A percentile compares a stretch with the other conserved stretches of the same genome.
phyloP scores from a whole-genome alignment of 2,329 filamentous ascomycete genomes.

The Boeremia exigua region DNA sequence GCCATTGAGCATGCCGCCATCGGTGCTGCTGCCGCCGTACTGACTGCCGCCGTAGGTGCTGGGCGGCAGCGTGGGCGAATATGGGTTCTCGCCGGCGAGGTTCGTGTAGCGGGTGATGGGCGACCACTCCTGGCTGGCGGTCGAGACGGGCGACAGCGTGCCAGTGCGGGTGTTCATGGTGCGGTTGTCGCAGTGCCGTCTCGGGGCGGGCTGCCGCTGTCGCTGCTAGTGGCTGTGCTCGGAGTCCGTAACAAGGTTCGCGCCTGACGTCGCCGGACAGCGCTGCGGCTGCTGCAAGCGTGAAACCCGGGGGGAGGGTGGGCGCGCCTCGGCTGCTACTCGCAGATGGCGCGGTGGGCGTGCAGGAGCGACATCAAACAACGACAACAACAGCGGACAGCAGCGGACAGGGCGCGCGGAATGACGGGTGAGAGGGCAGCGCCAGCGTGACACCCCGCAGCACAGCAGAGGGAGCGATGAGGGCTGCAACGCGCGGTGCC shows the following conservation, averaged over 20 bases:
- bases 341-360: neutral
- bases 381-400: neutral
- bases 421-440: neutral
- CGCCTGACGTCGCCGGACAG: neutral
- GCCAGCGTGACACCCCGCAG: conserved; percentile 5
- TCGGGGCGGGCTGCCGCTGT: conserved; percentile 26
- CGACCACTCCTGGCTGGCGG: conserved; percentile 50
- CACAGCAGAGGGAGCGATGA: conserved; percentile 6
- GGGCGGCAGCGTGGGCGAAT: conserved; percentile 46
- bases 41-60: conserved; percentile 40
- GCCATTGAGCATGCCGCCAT: conserved; percentile 61
- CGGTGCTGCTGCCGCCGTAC: conserved; percentile 47
- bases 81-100: conserved; percentile 46
- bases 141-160: conserved; percentile 49
- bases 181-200: conserved; percentile 26
- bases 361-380: conserved; percentile 3
- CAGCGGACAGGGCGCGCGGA: neutral
- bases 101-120: conserved; percentile 49
- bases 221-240: conserved; percentile 18
- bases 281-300: conserved; percentile 8
- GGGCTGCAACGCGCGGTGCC: conserved; percentile 10
- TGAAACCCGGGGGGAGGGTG: conserved; percentile 1
- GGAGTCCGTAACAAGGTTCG: neutral
- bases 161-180: conserved; percentile 48
- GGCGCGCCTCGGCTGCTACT: conserved; percentile 4